Evolutionary conservation across 495 filamentous ascomycete species (phyloP).

Genomic region (Jackrogersella multiformis): DNA sequence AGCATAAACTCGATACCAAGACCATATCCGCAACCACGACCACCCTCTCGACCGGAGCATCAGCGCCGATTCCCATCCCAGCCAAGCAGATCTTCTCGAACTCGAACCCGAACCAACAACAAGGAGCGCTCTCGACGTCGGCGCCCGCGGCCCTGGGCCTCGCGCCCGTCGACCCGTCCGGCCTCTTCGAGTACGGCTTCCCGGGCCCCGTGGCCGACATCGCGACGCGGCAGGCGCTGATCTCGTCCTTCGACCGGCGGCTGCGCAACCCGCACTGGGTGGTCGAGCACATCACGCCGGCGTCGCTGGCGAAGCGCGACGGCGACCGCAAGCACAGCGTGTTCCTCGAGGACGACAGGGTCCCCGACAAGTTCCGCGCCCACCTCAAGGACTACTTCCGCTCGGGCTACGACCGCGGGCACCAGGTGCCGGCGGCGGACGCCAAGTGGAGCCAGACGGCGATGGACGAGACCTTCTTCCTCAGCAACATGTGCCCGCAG

Average conservation of each 20-base stretch:
- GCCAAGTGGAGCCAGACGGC: constrained; percentile 93
- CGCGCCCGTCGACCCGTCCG: constrained; percentile 82
- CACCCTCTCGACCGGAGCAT: constrained; percentile 46
- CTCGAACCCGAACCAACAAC: constrained; percentile 47
- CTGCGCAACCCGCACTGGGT: constrained; percentile 95
- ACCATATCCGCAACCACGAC: constrained; percentile 57
- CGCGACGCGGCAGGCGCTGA: constrained; percentile 73
- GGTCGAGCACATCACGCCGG: constrained; percentile 95
- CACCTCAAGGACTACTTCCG: constrained; percentile 92
- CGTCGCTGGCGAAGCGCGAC: constrained; percentile 74
- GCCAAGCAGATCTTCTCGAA: constrained; percentile 53
- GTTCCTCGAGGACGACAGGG: constrained; percentile 81
- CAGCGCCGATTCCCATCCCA: constrained; percentile 57
- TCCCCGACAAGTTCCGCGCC: constrained; percentile 88
- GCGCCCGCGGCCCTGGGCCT: constrained; percentile 50
- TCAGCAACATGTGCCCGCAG: constrained; percentile 97
- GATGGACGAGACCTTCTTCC: constrained; percentile 91
- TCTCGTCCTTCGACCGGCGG: constrained; percentile 90
- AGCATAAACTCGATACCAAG: constrained; percentile 57
- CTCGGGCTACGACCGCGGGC: constrained; percentile 95
- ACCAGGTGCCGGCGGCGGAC: constrained; percentile 96
- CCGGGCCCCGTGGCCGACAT: constrained; percentile 89
- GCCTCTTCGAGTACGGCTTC: constrained; percentile 96
- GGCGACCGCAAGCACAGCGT: constrained; percentile 84
- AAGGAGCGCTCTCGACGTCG: constrained; percentile 36